Base-by-base conservation (phyloP, 345 rosid genomes). In the Salix suchowensis region DNA sequence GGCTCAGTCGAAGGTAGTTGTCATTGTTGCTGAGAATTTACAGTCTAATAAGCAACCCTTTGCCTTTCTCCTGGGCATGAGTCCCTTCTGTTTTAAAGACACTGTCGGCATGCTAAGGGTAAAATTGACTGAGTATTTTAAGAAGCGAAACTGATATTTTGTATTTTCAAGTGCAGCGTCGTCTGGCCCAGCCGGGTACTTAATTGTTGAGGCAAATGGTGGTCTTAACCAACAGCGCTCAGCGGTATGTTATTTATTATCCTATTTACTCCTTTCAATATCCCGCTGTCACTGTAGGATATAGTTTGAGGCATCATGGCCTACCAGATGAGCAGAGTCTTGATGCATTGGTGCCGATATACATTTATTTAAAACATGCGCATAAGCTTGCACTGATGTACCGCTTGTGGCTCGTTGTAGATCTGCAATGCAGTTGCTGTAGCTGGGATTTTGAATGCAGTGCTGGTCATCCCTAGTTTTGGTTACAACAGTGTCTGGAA, bases 201-300 rank as follows among this genome's bases (percentile, higher is more conserved):
- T 95, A 88, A 81, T 95, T 24, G 83, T 95, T 18, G 96, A 90
- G 71, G 97, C 97, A 52, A 93, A 95, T 85, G 98, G 98, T 2
- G 98, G 98, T 77, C 98, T 95, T 73, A 95, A 91, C 77, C 98
- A 95, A 82, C 98, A 95, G 76, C 97, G 98, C 26, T 88, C 98
- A 9, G 97, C 98, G 81, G 98, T 95, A 85, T 75, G 88, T 72
- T 55, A 50, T 68, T 30, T 39, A 39, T 50, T 0, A 3, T 65
- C 34, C 61, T 67, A 30, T 13, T 36, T 28, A 69, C 39, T 39
- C 64, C 23, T 61, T 73, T 9, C 19, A 23, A 55, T 28, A 28
- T 28, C 14, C 26, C 28, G 0, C 54, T 70, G 4, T 28, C 28
- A n/a, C 44, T 76, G 21, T 46, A 9, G 37, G 58, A 30, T 40